Base-by-base conservation (phyloP, 495 filamentous ascomycete species). In the Daldinia loculata region DNA sequence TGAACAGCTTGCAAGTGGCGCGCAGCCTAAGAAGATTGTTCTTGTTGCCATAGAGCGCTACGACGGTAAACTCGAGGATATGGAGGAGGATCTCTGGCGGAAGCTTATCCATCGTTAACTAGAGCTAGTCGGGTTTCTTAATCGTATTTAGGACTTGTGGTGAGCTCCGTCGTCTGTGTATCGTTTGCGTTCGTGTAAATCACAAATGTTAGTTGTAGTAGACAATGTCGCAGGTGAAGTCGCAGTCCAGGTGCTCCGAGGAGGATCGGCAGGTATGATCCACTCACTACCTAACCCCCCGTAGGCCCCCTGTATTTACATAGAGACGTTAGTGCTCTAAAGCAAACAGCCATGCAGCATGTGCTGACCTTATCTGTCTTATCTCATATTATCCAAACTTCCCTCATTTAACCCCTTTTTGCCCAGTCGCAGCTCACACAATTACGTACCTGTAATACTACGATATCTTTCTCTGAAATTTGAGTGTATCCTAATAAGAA, bases 1-100 rank as follows among this genome's bases (percentile, higher is more conserved):
- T 53, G 38, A 77, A 77, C 6, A 72, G 17, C 45, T 74, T 65
- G 69, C 73, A 78, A 14, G 69, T 69, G 11, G 66, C 66, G 30
- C 71, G 71, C 55, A 78, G 51, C 11, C 55, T 57, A 5, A 75
- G 69, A 24, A 78, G 57, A 2, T 61, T 5, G 22, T 75, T 70
- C 67, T 75, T 70, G 24, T 64, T 34, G 24, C 24, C n/a, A 29
- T 66, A 70, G 29, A 41, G 36, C n/a, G 51, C 48, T 17, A 60
- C 32, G 57, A 67, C 51, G 11, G 59, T 63, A 5, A 26, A 63
- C 14, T 74, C 62, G 48, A 74, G 62, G 26, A 74, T 74, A 15
- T 64, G 56, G 6, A 59, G 22, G 12, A 74, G 27, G 19, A 74
- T 58, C 62, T 74, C 71, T 2, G 38, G 43, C 4, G 71, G 67